phyloP scores from a whole-genome alignment of 805 yeast species.

The Myxozyma neotropica region DNA sequence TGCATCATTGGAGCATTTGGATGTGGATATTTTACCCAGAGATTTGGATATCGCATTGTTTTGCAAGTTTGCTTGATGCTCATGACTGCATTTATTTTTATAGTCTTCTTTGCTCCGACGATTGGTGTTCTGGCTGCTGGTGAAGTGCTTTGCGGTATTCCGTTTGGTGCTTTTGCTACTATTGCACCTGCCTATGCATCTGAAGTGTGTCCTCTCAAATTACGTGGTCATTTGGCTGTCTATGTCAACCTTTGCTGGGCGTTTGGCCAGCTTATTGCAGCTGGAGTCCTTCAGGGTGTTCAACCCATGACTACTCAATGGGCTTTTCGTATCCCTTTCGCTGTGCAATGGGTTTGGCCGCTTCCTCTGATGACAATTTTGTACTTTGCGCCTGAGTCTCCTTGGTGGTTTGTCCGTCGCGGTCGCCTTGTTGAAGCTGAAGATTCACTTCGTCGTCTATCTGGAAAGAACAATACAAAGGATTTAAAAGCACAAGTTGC shows the following conservation, averaged over 20 bases:
- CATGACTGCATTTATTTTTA: conserved; percentile 48
- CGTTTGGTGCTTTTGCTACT: conserved; percentile 61
- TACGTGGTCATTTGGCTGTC: conserved; percentile 54
- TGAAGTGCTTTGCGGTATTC: conserved; percentile 46
- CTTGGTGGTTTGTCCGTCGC: conserved; percentile 24
- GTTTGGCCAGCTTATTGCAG: conserved; percentile 58
- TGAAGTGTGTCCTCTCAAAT: conserved; percentile 56
- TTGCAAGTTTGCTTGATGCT: conserved; percentile 43
- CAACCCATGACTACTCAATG: conserved; percentile 38
- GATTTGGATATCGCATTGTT: conserved; percentile 51
- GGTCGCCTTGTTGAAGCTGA: conserved; percentile 12
- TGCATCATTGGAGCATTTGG: conserved; percentile 51
- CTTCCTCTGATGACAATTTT: conserved; percentile 48
- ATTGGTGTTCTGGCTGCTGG: conserved; percentile 47
- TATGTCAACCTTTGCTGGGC: conserved; percentile 57
- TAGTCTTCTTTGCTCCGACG: conserved; percentile 52
- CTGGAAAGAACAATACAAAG: not conserved
- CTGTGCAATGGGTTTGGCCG: conserved; percentile 65
- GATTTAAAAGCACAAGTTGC: not conserved
- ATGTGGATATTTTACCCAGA: conserved; percentile 51
- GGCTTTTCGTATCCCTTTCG: conserved; percentile 59
- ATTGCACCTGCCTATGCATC: conserved; percentile 59
- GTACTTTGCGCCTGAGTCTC: conserved; percentile 49
- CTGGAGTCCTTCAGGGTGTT: conserved; percentile 53
- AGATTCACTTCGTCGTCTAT: conserved; percentile 4